A percentile compares a stretch with the other conserved stretches of the same genome.
Evolutionary conservation across 257 asterid species (phyloP).

Genomic region (Eucommia ulmoides): DNA sequence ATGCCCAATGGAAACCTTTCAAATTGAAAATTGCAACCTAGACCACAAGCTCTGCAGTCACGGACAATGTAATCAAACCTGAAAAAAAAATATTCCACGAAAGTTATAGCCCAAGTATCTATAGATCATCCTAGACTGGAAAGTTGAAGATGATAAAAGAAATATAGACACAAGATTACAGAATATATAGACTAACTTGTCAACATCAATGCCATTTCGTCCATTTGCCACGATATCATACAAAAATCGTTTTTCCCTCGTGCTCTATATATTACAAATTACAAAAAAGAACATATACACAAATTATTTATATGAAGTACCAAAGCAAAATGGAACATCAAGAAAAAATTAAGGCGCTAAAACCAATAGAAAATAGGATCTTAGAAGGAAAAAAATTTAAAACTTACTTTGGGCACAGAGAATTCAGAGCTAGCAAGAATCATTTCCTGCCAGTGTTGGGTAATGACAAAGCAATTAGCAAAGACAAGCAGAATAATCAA

Average conservation of each 20-base stretch:
- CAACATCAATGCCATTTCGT: slow-evolving; percentile 92
- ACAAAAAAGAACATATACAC: no score
- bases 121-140: no score
- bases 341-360: no score
- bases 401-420: slow-evolving; percentile 39
- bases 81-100: no score
- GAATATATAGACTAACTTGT: slow-evolving; percentile 58
- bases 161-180: slow-evolving; percentile 8
- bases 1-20: slow-evolving; percentile 37
- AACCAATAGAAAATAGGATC: no score
- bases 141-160: neutral
- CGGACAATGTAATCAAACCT: slow-evolving; percentile 93
- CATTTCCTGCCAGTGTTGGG: slow-evolving; percentile 54
- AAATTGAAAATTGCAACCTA: slow-evolving; percentile 87
- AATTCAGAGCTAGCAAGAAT: slow-evolving; percentile 69
- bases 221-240: slow-evolving; percentile 98
- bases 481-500: no score
- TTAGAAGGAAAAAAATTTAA: no score
- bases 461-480: slow-evolving; percentile 7
- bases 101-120: no score
- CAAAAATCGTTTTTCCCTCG: slow-evolving; percentile 64
- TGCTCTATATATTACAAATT: slow-evolving; percentile 35
- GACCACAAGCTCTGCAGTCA: slow-evolving; percentile 85
- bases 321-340: no score
- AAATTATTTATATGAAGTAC: no score